Evolutionary conservation across 441 rosid species (phyloP).

Genomic region (Melastoma candidum): DNA sequence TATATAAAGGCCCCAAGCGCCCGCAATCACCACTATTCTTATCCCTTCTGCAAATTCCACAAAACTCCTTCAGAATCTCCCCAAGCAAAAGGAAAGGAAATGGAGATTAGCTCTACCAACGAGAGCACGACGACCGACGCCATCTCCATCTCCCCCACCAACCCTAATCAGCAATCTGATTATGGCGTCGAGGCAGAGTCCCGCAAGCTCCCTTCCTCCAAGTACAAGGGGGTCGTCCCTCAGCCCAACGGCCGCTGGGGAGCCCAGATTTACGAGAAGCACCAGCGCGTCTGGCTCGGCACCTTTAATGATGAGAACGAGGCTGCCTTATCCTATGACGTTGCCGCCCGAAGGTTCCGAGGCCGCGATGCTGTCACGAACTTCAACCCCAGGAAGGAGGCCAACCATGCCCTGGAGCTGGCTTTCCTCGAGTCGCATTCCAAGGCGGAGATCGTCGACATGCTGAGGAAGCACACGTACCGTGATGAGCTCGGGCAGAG

Average conservation of each 20-base stretch:
- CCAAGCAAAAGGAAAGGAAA: no score
- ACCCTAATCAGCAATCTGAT: conserved; percentile 18
- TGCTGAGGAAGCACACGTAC: conserved; percentile 89
- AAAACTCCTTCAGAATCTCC: no score
- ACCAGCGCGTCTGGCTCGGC: conserved; percentile 91
- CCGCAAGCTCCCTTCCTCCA: conserved; percentile 72
- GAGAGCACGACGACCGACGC: no score
- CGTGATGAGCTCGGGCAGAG: conserved; percentile 76
- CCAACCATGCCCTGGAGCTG: conserved; percentile 31
- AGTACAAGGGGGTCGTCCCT: conserved; percentile 90
- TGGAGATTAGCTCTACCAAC: no score
- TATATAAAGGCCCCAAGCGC: no score
- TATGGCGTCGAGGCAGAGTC: conserved; percentile 82
- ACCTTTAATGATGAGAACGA: conserved; percentile 85
- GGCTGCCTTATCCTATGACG: conserved; percentile 75
- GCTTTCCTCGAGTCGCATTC: conserved; percentile 64
- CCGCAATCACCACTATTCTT: no score
- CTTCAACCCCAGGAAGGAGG: conserved; percentile 35
- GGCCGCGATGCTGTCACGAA: conserved; percentile 83
- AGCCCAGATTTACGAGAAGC: conserved; percentile 96
- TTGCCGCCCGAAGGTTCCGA: conserved; percentile 77
- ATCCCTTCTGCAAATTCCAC: no score
- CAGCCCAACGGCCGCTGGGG: conserved; percentile 99
- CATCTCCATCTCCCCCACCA: no score
- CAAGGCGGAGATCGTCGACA: conserved; percentile 88